Percentiles rank a stretch among this genome's conserved stretches.
These are phyloP conservation scores for Lepidopterella palustris DNA, from an alignment of 495 filamentous ascomycete species.

Conservation along the genomic window DNA sequence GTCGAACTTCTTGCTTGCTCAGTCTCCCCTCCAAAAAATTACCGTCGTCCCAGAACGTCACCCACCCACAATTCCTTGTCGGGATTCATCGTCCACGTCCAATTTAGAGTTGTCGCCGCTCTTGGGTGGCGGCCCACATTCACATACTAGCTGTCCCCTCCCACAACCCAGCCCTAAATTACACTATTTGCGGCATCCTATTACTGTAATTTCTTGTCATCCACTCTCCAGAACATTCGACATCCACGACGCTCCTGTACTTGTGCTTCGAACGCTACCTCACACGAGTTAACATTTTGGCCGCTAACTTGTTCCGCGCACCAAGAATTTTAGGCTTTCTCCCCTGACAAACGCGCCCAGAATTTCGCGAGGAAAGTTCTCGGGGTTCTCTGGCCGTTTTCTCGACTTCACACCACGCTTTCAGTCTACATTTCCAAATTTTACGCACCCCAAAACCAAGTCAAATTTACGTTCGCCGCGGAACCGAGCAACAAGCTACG, in stretches of 20 bases:
- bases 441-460: background rate
- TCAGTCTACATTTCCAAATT: background rate
- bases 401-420: background rate
- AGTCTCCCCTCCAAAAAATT: background rate
- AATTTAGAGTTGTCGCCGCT: background rate
- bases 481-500: background rate
- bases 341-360: too few relatives aligned
- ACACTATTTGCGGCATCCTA: background rate
- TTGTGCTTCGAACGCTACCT: too few relatives aligned
- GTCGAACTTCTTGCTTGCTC: background rate
- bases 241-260: too few relatives aligned
- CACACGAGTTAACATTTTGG: too few relatives aligned
- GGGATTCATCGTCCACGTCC: background rate
- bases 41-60: background rate
- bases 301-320: too few relatives aligned
- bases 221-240: too few relatives aligned
- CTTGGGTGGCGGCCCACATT: background rate
- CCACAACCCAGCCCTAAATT: background rate
- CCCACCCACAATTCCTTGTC: background rate
- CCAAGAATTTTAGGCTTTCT: too few relatives aligned
- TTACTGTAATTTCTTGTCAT: background rate
- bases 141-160: background rate
- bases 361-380: too few relatives aligned
- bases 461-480: background rate
- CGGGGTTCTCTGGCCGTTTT: too few relatives aligned